Conservation (phyloP, 1,284 basidiomycete species). For the Tilletia walkeri region DNA sequence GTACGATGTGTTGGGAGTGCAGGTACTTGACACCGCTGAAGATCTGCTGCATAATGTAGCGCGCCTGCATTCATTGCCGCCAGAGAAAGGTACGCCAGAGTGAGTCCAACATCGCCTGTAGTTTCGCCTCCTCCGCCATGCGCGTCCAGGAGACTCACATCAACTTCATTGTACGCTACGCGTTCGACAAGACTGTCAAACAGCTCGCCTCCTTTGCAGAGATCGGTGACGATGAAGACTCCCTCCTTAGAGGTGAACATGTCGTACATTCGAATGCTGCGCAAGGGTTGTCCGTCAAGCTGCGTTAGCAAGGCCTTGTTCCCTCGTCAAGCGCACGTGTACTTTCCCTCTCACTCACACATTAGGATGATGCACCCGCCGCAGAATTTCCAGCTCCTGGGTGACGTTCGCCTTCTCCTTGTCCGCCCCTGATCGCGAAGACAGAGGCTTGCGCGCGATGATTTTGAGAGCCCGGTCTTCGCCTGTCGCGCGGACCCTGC, state of each 20-base stretch:
- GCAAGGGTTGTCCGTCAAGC: not conserved
- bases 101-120: not conserved
- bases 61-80: constrained; percentile 19
- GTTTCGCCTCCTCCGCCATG: not conserved
- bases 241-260: constrained; percentile 54
- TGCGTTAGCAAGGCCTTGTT: too few species aligned
- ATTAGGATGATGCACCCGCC: constrained; percentile 47
- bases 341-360: not conserved
- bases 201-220: constrained; percentile 52
- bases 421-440: constrained; percentile 25
- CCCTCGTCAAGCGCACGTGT: too few species aligned
- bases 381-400: constrained; percentile 49
- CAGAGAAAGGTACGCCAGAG: not conserved
- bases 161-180: constrained; percentile 50
- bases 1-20: constrained; percentile 51
- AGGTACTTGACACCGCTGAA: constrained; percentile 50
- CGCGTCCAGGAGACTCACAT: constrained; percentile 26
- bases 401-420: constrained; percentile 34
- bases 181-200: constrained; percentile 52
- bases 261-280: constrained; percentile 53
- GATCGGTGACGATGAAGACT: constrained; percentile 54
- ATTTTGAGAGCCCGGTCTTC: constrained; percentile 51
- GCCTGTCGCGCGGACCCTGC: constrained; percentile 38
- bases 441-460: constrained; percentile 51
- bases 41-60: constrained; percentile 50